Evolutionary conservation across 1,139 yeast species (phyloP).

Genomic region (Pneumocystis oryctolagi): DNA sequence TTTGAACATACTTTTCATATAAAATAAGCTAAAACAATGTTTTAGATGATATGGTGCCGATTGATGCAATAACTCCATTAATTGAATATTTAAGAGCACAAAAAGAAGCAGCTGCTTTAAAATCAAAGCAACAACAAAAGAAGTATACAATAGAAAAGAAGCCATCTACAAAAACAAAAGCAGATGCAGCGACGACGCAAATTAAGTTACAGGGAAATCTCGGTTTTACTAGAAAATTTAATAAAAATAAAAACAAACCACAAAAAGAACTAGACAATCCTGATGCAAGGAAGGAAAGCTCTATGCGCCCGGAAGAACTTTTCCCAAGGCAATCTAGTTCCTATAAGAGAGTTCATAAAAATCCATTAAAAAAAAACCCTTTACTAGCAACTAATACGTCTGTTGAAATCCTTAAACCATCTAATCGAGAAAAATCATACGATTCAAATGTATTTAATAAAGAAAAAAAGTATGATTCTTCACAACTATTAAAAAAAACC

Average conservation of each 20-base stretch:
- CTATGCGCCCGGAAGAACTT: background rate
- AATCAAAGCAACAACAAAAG: background rate
- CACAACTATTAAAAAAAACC: background rate
- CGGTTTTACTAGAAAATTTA: background rate
- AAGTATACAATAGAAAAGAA: background rate
- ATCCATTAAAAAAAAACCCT: background rate
- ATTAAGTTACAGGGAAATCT: background rate
- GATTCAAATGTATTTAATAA: background rate
- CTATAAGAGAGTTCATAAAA: background rate
- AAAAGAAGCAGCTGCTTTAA: constrained; percentile 4
- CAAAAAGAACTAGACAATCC: background rate
- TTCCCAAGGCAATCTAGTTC: background rate
- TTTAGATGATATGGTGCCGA: background rate
- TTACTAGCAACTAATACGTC: background rate
- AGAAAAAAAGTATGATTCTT: background rate
- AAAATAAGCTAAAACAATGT: background rate
- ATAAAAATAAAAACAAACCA: background rate
- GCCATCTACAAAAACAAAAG: background rate
- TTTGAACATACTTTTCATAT: background rate
- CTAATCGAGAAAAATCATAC: background rate
- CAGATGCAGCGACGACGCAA: background rate
- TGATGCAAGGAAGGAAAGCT: background rate
- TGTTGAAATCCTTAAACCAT: background rate
- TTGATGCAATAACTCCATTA: constrained; percentile 10
- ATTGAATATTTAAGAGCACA: constrained; percentile 12